Evolutionary conservation across 306 rosid species (phyloP).

Genomic region (Acacia confusa): DNA sequence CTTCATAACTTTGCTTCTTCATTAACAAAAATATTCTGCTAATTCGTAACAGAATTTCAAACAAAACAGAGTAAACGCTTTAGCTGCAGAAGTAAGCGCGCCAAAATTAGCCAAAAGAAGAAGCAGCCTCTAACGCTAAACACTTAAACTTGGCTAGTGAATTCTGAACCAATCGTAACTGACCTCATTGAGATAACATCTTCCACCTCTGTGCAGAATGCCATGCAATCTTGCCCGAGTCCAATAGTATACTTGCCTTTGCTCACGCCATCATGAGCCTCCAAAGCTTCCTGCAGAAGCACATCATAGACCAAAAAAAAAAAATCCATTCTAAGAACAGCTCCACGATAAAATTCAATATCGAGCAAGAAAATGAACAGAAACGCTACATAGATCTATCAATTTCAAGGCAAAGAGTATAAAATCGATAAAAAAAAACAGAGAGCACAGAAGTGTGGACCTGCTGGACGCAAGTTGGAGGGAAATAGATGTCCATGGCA

Average conservation of each 20-base stretch:
- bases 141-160: background rate
- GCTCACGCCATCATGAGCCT: conserved; percentile 85
- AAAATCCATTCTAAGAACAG: background rate
- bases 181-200: conserved; percentile 94
- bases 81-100: background rate
- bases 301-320: background rate
- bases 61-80: background rate
- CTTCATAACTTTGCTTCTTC: background rate
- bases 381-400: conserved; percentile 5
- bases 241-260: conserved; percentile 89
- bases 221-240: conserved; percentile 89
- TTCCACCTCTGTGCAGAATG: conserved; percentile 80
- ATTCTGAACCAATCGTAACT: background rate
- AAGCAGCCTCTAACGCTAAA: background rate
- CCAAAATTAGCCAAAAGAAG: background rate
- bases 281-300: conserved; percentile 65
- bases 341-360: background rate
- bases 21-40: background rate
- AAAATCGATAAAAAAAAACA: background rate
- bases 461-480: conserved; percentile 69
- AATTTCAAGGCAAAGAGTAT: background rate
- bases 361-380: background rate
- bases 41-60: background rate
- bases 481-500: conserved; percentile 81
- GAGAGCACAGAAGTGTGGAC: conserved; percentile 29